Percentiles rank a stretch among this genome's conserved stretches.
phyloP scores from a whole-genome alignment of 257 asterid species.

The Solanum pennellii region DNA sequence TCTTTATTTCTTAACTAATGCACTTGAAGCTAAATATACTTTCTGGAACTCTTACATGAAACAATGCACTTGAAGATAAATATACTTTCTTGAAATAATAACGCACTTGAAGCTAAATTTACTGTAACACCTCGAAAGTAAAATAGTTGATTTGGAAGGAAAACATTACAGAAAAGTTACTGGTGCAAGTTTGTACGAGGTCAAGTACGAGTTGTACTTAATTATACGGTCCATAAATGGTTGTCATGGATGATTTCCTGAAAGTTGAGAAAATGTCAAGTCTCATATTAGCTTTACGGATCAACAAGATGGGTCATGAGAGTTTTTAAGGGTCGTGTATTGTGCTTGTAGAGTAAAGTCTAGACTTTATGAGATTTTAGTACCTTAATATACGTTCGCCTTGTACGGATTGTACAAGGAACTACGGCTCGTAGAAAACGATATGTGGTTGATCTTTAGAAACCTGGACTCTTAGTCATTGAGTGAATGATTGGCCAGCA shows the following conservation, averaged over 20 bases:
- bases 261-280: background rate
- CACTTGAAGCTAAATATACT: background rate
- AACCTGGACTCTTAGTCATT: background rate
- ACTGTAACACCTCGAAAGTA: background rate
- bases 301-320: background rate
- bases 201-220: background rate
- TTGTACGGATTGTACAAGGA: background rate
- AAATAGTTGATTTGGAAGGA: background rate
- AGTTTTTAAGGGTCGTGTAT: background rate
- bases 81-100: background rate
- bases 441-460: background rate
- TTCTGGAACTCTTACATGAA: background rate
- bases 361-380: background rate
- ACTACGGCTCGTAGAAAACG: background rate
- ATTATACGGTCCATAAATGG: background rate
- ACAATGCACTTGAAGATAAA: background rate
- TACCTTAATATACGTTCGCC: background rate
- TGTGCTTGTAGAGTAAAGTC: background rate
- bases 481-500: background rate
- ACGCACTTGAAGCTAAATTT: background rate
- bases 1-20: background rate
- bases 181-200: background rate
- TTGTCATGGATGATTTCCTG: background rate
- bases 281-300: background rate
- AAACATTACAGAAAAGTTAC: too few relatives aligned